Base-by-base conservation (phyloP, 2,329 filamentous ascomycete species). In the Didymella keratinophila region DNA sequence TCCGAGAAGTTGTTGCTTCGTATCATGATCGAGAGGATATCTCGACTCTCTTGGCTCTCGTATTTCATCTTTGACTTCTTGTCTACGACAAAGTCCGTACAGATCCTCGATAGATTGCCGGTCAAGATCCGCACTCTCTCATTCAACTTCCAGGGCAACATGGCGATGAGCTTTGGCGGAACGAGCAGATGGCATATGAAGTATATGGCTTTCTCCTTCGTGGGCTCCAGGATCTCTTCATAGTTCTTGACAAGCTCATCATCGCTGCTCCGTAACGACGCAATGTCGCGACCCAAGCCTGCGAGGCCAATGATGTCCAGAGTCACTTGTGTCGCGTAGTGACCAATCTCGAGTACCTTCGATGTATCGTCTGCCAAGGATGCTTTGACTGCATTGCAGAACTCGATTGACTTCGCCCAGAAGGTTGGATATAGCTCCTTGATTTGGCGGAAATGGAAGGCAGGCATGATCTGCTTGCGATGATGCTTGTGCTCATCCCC, bases 351-450 rank as follows among this genome's bases (percentile, higher is more conserved):
- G 0, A 80, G 60, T 9, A 77, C 71, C 23, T 75, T 67, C 21
- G 69, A 66, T 8, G 76, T 72, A 21, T 82, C 71, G 63, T 76
- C 71, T 66, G 78, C 56, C n/a, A 86, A 72, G 25, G 82, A 76
- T 9, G 78, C 74, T 1, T 81, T 83, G 74, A 96, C 88, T 48
- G 84, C 83, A 20, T 84, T 76, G 6, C 88, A 86, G 67, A 89
- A 84, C 72, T 94, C 88, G 8, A 84, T 76, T 0, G 88, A 85
- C 77, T 96, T 96, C 20, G 78, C 69, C 92, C 92, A 97, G 76
- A 97, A 96, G 6, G 90, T 79, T 0, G 92, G 89, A 68, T 96
- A 95, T 14, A 97, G 79, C 58, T 94, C 85, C 72, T 95, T 96
- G 73, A 96, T 82, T 69, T 96, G 91, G 21, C 92, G 86, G 71